These are phyloP conservation scores for Lecanicillium sp. DNA, from an alignment of 2,329 filamentous ascomycete species.

Conservation along the genomic window DNA sequence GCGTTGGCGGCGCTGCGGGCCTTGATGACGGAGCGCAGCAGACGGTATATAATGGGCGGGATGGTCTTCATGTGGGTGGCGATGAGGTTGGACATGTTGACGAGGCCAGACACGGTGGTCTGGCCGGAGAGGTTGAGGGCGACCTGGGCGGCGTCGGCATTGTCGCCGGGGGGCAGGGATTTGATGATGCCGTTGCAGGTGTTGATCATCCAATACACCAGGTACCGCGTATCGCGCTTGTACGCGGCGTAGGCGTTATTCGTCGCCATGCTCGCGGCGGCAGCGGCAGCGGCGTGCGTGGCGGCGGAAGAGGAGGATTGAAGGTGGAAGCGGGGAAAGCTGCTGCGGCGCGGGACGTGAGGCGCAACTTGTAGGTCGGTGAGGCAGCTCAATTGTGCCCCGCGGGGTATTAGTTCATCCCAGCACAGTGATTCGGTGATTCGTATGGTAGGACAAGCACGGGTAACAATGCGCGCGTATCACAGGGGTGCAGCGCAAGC, in stretches of 20 bases:
- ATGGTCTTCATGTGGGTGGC: constrained; percentile 23
- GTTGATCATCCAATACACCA: background rate
- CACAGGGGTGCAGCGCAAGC: too few species aligned
- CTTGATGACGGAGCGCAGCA: constrained; percentile 31
- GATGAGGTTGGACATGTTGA: constrained; percentile 32
- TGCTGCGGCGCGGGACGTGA: too few species aligned
- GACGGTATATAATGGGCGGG: constrained; percentile 23
- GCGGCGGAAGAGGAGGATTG: too few species aligned
- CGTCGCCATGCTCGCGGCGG: too few species aligned
- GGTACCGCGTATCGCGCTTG: constrained; percentile 1
- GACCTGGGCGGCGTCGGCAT: background rate
- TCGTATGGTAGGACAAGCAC: too few species aligned
- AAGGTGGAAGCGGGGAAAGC: too few species aligned
- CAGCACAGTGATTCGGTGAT: too few species aligned
- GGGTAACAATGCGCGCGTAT: too few species aligned
- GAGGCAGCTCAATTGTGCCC: too few species aligned
- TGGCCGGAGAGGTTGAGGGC: background rate
- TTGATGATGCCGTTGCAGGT: constrained; percentile 1
- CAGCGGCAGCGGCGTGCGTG: too few species aligned
- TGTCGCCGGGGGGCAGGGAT: background rate
- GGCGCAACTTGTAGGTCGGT: too few species aligned
- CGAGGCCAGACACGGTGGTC: constrained; percentile 25
- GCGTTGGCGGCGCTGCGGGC: constrained; percentile 20
- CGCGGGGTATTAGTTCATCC: too few species aligned
- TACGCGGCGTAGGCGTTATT: constrained; percentile 1